phyloP scores from a whole-genome alignment of 2,329 filamentous ascomycete species.

The Cladosporium sp. region DNA sequence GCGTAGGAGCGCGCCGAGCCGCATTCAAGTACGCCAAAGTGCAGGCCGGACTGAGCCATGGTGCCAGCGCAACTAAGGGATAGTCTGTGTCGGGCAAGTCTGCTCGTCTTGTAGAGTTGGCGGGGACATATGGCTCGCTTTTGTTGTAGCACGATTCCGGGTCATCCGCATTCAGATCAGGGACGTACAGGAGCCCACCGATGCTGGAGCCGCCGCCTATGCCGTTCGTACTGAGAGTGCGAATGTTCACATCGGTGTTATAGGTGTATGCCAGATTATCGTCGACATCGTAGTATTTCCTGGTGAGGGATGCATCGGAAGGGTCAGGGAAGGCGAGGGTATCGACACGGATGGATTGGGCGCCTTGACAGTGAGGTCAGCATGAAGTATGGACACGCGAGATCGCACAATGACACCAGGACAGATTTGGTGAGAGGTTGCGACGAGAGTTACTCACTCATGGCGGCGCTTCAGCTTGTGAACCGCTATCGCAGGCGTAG shows the following conservation, averaged over 20 bases:
- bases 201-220: slow-evolving; percentile 59
- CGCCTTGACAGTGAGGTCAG: slow-evolving; percentile 22
- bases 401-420: slow-evolving; percentile 9
- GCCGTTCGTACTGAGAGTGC: slow-evolving; percentile 69
- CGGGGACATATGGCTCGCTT: slow-evolving; percentile 64
- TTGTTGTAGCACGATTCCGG: slow-evolving; percentile 60
- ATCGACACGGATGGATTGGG: slow-evolving; percentile 25
- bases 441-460: slow-evolving; percentile 34
- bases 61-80: slow-evolving; percentile 75
- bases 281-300: slow-evolving; percentile 21
- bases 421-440: slow-evolving; percentile 3
- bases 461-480: slow-evolving; percentile 22
- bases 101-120: slow-evolving; percentile 67
- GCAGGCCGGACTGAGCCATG: slow-evolving; percentile 76
- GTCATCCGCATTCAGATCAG: slow-evolving; percentile 56
- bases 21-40: slow-evolving; percentile 66
- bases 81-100: slow-evolving; percentile 65
- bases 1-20: slow-evolving; percentile 54
- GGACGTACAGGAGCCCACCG: slow-evolving; percentile 80
- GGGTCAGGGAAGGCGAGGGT: slow-evolving; percentile 30
- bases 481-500: background rate
- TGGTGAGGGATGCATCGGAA: slow-evolving; percentile 8
- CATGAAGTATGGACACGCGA: slow-evolving; percentile 2
- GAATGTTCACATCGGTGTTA: slow-evolving; percentile 53
- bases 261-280: slow-evolving; percentile 33